phyloP scores from a whole-genome alignment of 352 stramenopile species.

The Globisporangium paroecandrum region DNA sequence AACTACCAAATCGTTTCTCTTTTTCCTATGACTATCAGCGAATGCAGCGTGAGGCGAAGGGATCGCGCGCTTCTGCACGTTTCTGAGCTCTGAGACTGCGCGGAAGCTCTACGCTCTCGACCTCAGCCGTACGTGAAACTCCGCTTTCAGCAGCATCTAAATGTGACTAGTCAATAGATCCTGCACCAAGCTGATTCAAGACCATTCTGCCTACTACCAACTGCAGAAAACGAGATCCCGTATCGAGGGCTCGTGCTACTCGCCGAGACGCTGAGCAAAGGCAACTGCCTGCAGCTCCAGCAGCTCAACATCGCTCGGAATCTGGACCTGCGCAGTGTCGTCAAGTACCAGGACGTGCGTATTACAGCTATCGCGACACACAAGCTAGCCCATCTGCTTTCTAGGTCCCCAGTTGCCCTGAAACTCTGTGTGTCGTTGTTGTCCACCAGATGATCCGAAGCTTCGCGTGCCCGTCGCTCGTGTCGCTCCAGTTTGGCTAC shows the following conservation, averaged over 20 bases:
- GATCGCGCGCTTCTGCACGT: slow-evolving; percentile 34
- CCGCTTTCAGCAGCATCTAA: background rate
- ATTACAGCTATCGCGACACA: background rate
- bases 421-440: background rate
- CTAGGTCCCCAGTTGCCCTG: background rate
- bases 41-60: slow-evolving; percentile 45
- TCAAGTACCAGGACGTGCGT: slow-evolving; percentile 42
- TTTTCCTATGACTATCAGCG: slow-evolving; percentile 18
- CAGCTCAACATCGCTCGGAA: slow-evolving; percentile 57
- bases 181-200: slow-evolving; percentile 2
- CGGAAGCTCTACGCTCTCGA: slow-evolving; percentile 34
- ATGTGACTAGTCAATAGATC: background rate
- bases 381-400: background rate
- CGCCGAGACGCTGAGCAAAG: slow-evolving; percentile 33
- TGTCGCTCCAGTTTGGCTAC: slow-evolving; percentile 44
- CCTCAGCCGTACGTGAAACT: slow-evolving; percentile 35
- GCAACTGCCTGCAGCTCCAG: slow-evolving; percentile 41
- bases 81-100: slow-evolving; percentile 34
- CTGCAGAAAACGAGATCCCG: slow-evolving; percentile 51
- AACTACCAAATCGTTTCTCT: background rate
- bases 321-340: slow-evolving; percentile 32
- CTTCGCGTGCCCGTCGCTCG: slow-evolving; percentile 44
- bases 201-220: too few relatives aligned
- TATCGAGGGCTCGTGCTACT: slow-evolving; percentile 33
- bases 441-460: slow-evolving; percentile 40